These are phyloP conservation scores for Parietichytrium sp. DNA, from an alignment of 108 stramenopile genomes.

Conservation along the genomic window DNA sequence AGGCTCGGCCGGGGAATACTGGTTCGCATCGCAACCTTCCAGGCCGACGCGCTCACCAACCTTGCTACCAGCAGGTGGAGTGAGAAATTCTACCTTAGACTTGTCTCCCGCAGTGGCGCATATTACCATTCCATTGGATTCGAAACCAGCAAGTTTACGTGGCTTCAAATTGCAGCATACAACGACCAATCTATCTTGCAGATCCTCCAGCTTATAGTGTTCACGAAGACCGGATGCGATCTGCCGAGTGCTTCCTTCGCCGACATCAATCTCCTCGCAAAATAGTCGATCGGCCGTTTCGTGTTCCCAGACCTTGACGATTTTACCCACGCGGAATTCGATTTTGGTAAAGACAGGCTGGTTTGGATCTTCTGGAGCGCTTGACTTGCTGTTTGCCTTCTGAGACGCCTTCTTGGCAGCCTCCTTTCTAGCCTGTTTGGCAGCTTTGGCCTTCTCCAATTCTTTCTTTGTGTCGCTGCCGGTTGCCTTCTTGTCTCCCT, in stretches of 20 bases:
- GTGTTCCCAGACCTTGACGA: slow-evolving; percentile 92
- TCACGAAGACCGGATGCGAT: slow-evolving; percentile 83
- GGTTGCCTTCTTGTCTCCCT: slow-evolving; percentile 65
- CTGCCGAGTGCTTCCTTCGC: slow-evolving; percentile 73
- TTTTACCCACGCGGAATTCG: slow-evolving; percentile 77
- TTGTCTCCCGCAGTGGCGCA: slow-evolving; percentile 80
- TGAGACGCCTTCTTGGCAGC: slow-evolving; percentile 62
- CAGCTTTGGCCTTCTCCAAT: slow-evolving; percentile 68
- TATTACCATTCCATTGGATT: slow-evolving; percentile 84
- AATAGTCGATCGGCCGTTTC: slow-evolving; percentile 91
- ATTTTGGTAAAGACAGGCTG: slow-evolving; percentile 83
- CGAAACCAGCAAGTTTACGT: slow-evolving; percentile 81
- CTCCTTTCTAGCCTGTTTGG: slow-evolving; percentile 72
- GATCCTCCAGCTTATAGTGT: slow-evolving; percentile 77
- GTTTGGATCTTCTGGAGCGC: slow-evolving; percentile 43
- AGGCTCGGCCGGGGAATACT: slow-evolving; percentile 64
- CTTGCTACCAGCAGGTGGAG: slow-evolving; percentile 71
- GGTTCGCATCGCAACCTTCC: not conserved
- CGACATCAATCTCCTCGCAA: slow-evolving; percentile 90
- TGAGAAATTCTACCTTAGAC: slow-evolving; percentile 72
- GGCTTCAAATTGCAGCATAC: slow-evolving; percentile 90
- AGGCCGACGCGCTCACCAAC: slow-evolving; percentile 73
- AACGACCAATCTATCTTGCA: slow-evolving; percentile 78
- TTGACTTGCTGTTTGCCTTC: not conserved
- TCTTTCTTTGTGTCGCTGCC: too few species aligned